Percentiles rank a stretch among this genome's conserved stretches.
These are phyloP conservation scores for Sarocladium kiliense DNA, from an alignment of 2,329 filamentous ascomycete species.

Conservation along the genomic window DNA sequence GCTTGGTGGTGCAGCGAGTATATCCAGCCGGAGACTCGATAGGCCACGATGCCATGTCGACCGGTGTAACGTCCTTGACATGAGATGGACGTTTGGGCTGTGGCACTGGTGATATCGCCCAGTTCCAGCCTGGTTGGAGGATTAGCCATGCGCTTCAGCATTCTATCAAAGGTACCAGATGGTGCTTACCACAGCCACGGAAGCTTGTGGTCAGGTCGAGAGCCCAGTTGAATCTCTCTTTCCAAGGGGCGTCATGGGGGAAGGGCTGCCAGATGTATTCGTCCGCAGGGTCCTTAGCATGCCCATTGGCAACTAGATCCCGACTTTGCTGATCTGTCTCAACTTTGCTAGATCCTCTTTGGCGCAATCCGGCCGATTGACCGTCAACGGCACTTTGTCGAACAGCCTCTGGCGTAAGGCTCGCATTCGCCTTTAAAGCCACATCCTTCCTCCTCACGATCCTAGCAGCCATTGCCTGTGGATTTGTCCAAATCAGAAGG, in stretches of 20 bases:
- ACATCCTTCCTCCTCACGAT: slow-evolving; percentile 30
- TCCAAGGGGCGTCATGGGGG: slow-evolving; percentile 43
- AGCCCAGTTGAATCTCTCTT: slow-evolving; percentile 49
- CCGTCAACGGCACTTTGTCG: not conserved
- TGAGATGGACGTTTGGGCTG: slow-evolving; percentile 33
- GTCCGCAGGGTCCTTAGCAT: slow-evolving; percentile 14
- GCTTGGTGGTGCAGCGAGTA: slow-evolving; percentile 34
- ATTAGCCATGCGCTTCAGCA: not conserved
- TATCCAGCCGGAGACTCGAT: slow-evolving; percentile 40
- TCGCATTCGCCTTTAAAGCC: not conserved
- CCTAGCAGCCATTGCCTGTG: slow-evolving; percentile 53
- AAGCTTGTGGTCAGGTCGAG: slow-evolving; percentile 50
- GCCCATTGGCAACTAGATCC: not conserved
- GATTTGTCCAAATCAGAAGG: slow-evolving; percentile 47
- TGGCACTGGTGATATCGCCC: slow-evolving; percentile 45
- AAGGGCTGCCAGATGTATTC: slow-evolving; percentile 57
- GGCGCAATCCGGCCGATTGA: not conserved
- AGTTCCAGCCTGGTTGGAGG: slow-evolving; percentile 47
- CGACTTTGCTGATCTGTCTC: not conserved
- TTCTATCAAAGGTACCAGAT: not conserved
- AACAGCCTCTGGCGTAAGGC: not conserved
- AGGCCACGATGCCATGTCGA: slow-evolving; percentile 37
- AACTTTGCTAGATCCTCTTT: not conserved
- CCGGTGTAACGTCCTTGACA: slow-evolving; percentile 23
- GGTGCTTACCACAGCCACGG: slow-evolving; percentile 44